A percentile compares a stretch with the other conserved stretches of the same genome.
phyloP scores from a whole-genome alignment of 2,329 filamentous ascomycete species.

The Pseudocercospora crystallina region DNA sequence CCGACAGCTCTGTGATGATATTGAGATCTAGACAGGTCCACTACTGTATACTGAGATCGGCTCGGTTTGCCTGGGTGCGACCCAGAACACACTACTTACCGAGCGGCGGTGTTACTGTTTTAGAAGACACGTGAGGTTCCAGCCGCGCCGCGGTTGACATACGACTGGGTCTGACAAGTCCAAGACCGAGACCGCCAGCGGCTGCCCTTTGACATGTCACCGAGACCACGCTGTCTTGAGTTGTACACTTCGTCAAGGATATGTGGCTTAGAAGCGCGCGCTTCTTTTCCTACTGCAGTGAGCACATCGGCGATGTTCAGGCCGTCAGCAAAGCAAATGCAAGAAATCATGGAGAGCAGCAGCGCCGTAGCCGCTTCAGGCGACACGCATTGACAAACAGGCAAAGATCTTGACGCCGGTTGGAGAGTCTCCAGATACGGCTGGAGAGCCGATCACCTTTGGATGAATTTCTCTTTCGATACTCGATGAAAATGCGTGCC shows the following conservation, averaged over 20 bases:
- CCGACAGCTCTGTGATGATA: background rate
- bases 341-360: slow-evolving; percentile 23
- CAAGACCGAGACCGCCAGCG: no score
- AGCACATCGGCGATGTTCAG: slow-evolving; percentile 22
- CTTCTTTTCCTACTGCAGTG: background rate
- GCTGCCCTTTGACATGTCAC: no score
- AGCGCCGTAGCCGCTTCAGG: slow-evolving; percentile 3
- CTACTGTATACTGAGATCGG: slow-evolving; percentile 13
- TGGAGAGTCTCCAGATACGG: no score
- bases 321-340: slow-evolving; percentile 12
- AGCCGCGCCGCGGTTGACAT: slow-evolving; percentile 7
- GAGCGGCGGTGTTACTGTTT: slow-evolving; percentile 7
- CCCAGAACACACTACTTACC: slow-evolving; percentile 1
- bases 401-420: no score
- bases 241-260: background rate
- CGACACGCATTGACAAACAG: no score
- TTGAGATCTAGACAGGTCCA: slow-evolving; percentile 11
- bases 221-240: no score
- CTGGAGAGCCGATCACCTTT: no score
- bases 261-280: background rate
- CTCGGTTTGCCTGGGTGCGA: slow-evolving; percentile 6
- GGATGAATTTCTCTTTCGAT: no score
- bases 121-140: slow-evolving; percentile 9
- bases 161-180: background rate
- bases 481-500: background rate